Evolutionary conservation across 345 rosid genomes (phyloP).

Genomic region (Viola odorata): DNA sequence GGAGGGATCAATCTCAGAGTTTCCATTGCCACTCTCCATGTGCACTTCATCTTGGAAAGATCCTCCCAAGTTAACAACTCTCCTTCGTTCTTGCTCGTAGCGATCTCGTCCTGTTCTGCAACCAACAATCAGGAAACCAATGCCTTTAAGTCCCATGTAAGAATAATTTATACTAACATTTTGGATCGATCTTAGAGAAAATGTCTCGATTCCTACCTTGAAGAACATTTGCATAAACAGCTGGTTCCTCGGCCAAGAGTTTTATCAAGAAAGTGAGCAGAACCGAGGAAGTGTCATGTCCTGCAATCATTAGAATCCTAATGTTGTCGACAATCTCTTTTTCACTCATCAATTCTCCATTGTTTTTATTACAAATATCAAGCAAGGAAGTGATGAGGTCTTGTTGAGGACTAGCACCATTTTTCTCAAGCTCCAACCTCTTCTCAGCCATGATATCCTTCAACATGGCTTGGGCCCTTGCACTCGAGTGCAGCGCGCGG

Average conservation of each 20-base stretch:
- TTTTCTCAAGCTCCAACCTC: slow-evolving; percentile 25
- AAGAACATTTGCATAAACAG: slow-evolving; percentile 36
- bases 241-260: slow-evolving; percentile 38
- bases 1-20: slow-evolving; percentile 44
- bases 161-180: not conserved
- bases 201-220: slow-evolving; percentile 25
- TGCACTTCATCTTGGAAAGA: slow-evolving; percentile 49
- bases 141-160: not conserved
- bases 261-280: slow-evolving; percentile 43
- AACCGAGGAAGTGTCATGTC: slow-evolving; percentile 47
- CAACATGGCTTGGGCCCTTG: slow-evolving; percentile 21
- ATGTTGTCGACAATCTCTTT: slow-evolving; percentile 47
- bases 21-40: slow-evolving; percentile 60
- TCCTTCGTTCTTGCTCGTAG: slow-evolving; percentile 32
- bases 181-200: not conserved
- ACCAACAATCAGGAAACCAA: not conserved
- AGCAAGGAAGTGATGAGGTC: slow-evolving; percentile 50
- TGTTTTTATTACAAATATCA: slow-evolving; percentile 13
- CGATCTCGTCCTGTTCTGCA: slow-evolving; percentile 50
- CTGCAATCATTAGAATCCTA: slow-evolving; percentile 52
- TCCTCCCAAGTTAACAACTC: slow-evolving; percentile 49
- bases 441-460: slow-evolving; percentile 36
- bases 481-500: slow-evolving; percentile 35
- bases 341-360: slow-evolving; percentile 22
- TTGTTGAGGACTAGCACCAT: slow-evolving; percentile 19